Percentiles rank a stretch among this genome's conserved stretches.
Conservation (phyloP, 163 green algal genomes). For the Scenedesmus sp. region DNA sequence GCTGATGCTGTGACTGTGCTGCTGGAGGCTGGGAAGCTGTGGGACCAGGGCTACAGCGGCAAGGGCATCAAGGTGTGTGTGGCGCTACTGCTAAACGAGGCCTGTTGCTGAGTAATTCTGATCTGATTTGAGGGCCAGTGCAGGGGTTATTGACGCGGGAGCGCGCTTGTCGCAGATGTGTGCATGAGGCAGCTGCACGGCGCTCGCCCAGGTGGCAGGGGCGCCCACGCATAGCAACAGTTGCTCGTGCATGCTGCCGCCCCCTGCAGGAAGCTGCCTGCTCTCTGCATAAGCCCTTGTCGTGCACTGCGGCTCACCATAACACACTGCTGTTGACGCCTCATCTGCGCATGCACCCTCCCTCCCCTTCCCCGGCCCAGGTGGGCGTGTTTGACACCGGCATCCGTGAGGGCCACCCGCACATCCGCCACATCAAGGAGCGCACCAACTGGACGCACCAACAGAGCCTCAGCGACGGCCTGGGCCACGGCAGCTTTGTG, state of each 20-base stretch:
- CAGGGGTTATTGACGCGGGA: too few relatives aligned
- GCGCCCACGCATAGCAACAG: neutral
- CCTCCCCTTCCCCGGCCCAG: slow-evolving; percentile 15
- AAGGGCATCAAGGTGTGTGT: slow-evolving; percentile 81
- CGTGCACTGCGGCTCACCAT: neutral
- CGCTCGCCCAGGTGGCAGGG: neutral
- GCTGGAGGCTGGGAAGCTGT: slow-evolving; percentile 79
- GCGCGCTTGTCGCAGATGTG: neutral
- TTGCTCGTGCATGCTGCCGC: neutral
- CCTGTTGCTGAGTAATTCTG: neutral
- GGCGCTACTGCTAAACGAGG: neutral
- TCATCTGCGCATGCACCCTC: neutral
- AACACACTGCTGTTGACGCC: neutral
- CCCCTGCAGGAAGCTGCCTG: neutral
- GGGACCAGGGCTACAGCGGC: slow-evolving; percentile 82
- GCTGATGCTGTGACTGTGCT: slow-evolving; percentile 53
- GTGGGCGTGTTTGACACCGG: slow-evolving; percentile 99
- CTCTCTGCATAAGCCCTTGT: neutral
- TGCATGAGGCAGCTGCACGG: neutral
- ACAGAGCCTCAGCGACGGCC: slow-evolving; percentile 91
- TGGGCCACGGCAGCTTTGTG: slow-evolving; percentile 98
- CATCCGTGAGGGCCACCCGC: slow-evolving; percentile 90
- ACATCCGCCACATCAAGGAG: slow-evolving; percentile 96
- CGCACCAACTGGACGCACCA: slow-evolving; percentile 98
- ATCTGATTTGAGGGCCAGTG: too few relatives aligned